Percentiles rank a stretch among this genome's conserved stretches.
These are phyloP conservation scores for Saccharum spontaneum DNA, from an alignment of 176 grass and related monocot species.

Conservation along the genomic window DNA sequence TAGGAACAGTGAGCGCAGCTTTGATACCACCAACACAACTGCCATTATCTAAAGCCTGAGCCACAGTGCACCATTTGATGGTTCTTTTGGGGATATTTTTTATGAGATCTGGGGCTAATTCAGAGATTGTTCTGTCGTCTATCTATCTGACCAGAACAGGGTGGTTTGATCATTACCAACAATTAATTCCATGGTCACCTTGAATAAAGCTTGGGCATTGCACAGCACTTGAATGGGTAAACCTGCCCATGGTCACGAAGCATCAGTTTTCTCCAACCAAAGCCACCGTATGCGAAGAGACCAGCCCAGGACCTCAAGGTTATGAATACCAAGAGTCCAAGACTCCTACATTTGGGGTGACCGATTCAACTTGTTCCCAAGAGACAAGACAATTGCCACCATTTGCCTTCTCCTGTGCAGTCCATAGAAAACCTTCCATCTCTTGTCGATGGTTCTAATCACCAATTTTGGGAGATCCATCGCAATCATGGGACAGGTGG, in stretches of 20 bases:
- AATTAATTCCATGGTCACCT: not conserved
- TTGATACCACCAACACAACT: not conserved
- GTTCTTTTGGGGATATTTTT: not conserved
- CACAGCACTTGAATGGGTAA: not conserved
- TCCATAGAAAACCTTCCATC: not conserved
- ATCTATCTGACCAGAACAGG: not conserved
- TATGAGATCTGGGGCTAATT: not conserved
- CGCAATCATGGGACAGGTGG: not conserved
- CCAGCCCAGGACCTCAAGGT: not conserved
- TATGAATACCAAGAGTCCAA: not conserved
- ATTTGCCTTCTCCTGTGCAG: not conserved
- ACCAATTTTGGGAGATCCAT: not conserved
- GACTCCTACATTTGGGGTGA: not conserved
- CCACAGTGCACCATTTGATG: not conserved
- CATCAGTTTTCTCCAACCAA: not conserved
- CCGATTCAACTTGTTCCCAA: not conserved
- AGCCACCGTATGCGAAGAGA: not conserved
- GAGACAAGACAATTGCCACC: not conserved
- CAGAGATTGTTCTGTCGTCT: not conserved
- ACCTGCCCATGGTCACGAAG: not conserved
- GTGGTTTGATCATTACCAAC: not conserved
- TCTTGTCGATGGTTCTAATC: not conserved
- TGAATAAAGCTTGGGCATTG: not conserved
- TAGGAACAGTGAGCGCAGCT: not conserved
- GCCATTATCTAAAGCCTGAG: not conserved